Conservation (phyloP, 495 filamentous ascomycete genomes). For the Xylaria flabelliformis region DNA sequence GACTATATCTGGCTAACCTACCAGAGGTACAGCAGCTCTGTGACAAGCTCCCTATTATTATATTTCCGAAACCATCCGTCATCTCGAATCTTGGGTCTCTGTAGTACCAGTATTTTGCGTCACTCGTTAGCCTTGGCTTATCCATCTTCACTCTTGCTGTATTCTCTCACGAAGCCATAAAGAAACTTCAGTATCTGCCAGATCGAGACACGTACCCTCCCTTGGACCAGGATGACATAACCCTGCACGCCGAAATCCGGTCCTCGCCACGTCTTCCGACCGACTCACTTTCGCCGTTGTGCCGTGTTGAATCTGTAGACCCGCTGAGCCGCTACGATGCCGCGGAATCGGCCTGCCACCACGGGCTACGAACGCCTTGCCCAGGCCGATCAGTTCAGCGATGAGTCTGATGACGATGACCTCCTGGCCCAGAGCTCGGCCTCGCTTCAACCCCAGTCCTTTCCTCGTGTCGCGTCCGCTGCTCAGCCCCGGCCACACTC, state of each 20-base stretch:
- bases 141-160: background rate
- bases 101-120: background rate
- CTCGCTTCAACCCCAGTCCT: slow-evolving; percentile 65
- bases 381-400: slow-evolving; percentile 85
- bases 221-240: slow-evolving; percentile 19
- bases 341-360: slow-evolving; percentile 68
- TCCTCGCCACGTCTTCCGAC: background rate
- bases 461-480: slow-evolving; percentile 73
- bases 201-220: background rate
- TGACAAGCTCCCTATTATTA: background rate
- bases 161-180: background rate
- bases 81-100: background rate
- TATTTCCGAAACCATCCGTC: background rate
- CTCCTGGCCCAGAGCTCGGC: slow-evolving; percentile 60
- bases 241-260: background rate
- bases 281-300: background rate
- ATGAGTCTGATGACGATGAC: slow-evolving; percentile 71
- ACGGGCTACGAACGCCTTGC: slow-evolving; percentile 92
- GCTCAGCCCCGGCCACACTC: slow-evolving; percentile 65
- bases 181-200: background rate
- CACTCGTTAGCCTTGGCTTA: slow-evolving; percentile 2
- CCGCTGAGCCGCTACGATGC: slow-evolving; percentile 36
- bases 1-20: background rate
- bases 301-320: background rate
- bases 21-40: background rate